These are phyloP conservation scores for Phymatotrichopsis omnivora DNA, from an alignment of 2,329 filamentous ascomycete species.

Conservation along the genomic window DNA sequence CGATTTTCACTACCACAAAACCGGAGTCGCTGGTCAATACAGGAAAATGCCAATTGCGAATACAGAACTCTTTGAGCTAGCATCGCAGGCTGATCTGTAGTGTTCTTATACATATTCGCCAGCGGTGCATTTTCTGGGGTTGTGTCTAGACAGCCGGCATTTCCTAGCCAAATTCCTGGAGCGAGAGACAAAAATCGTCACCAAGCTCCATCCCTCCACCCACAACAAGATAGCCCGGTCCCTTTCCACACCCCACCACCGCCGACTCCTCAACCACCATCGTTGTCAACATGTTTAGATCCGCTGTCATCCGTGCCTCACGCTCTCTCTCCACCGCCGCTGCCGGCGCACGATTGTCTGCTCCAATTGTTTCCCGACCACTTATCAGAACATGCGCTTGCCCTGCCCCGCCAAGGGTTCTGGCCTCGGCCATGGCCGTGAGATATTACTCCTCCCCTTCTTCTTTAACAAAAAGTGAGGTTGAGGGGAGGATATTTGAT, in stretches of 20 bases:
- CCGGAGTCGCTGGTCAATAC: too few species aligned
- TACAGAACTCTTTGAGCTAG: too few species aligned
- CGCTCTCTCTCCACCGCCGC: constrained; percentile 42
- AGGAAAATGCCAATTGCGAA: too few species aligned
- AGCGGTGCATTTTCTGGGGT: too few species aligned
- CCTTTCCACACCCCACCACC: constrained; percentile 8
- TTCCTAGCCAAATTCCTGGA: too few species aligned
- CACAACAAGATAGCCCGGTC: constrained; percentile 7
- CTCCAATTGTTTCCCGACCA: constrained; percentile 41
- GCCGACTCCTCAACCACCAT: constrained; percentile 23
- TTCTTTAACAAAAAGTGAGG: constrained; percentile 69
- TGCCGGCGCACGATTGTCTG: constrained; percentile 49
- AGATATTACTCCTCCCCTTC: constrained; percentile 79
- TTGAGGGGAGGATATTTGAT: constrained; percentile 84
- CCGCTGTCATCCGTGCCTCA: constrained; percentile 70
- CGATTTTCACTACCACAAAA: neutral
- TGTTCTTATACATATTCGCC: too few species aligned
- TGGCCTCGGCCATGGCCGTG: constrained; percentile 56
- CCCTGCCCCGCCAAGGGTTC: constrained; percentile 52
- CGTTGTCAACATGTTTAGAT: constrained; percentile 68
- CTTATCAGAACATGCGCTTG: constrained; percentile 34
- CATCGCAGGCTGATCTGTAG: too few species aligned
- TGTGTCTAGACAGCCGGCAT: too few species aligned
- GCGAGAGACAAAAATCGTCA: constrained; percentile 14
- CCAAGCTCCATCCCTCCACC: constrained; percentile 11